Base-by-base conservation (phyloP, 208 protist genomes). In the Trypanosoma melophagium region DNA sequence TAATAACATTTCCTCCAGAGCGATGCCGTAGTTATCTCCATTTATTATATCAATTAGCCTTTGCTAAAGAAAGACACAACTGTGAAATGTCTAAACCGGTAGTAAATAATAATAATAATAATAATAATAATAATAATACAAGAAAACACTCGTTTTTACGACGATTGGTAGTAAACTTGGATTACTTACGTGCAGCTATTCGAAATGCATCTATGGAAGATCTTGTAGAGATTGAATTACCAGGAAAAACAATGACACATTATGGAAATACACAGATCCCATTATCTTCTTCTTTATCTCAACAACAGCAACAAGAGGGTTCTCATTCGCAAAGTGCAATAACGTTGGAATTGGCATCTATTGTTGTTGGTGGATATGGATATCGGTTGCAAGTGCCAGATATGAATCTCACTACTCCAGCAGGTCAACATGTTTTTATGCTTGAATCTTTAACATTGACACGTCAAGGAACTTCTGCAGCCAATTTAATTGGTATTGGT, bases 211-310 rank as follows among this genome's bases (percentile, higher is more conserved):
- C 63, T 9, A 51, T 64, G 14, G 73, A 75, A 24, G 69, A 74
- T 40, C 42, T 75, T 35, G 54, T 54, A 1, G 71, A 71, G 3
- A 47, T 79, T 41, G 71, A 79, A 45, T 58, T 85, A 9, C 56
- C 44, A 47, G 40, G 71, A 54, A 12, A 49, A 62, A 49, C 55
- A 22, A 22, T 51, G 50, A 3, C 41, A 65, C 4, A 47, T 21
- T 31, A 55, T 21, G 70, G 45, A 47, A 41, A 52, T 22, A 38
- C 8, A 19, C 3, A n/a, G 8, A 58, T 24, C 9, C 7, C 47
- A 4, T n/a, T 16, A 21, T 24, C 8, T 1, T 28, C 7, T n/a
- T 51, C 47, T 24, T 31, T 7, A n/a, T 45, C 31, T 66, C 28
- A 35, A 35, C 28, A 35, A 35, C 28, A 35, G 5, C 28, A 35